Evolutionary conservation across 768 basidiomycete genomes (phyloP).

Genomic region (Holtermanniella nyarrowii): DNA sequence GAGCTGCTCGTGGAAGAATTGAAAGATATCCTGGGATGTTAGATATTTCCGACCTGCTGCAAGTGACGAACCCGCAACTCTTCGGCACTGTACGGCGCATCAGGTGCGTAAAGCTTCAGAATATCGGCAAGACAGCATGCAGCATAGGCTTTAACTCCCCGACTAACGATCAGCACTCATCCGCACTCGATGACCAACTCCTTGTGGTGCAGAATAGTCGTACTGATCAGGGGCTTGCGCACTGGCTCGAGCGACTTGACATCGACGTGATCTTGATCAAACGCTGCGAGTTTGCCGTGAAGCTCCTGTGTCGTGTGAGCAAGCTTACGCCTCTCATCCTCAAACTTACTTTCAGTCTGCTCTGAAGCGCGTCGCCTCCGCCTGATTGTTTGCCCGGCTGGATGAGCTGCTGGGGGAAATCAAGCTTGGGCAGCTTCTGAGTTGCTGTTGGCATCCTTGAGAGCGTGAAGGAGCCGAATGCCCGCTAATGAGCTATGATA

Average conservation of each 20-base stretch:
- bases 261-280: constrained; percentile 84
- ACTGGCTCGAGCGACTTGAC: constrained; percentile 56
- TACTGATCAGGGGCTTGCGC: constrained; percentile 68
- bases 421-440: constrained; percentile 28
- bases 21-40: constrained; percentile 69
- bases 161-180: constrained; percentile 29
- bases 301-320: constrained; percentile 28
- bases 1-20: constrained; percentile 89
- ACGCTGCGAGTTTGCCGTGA: constrained; percentile 51
- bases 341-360: constrained; percentile 58
- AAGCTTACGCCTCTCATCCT: neutral
- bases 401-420: constrained; percentile 71
- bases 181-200: constrained; percentile 45
- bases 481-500: too few relatives aligned
- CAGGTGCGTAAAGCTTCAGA: constrained; percentile 85
- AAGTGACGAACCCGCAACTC: constrained; percentile 51
- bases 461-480: too few relatives aligned
- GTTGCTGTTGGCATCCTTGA: constrained; percentile 4
- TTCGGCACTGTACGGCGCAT: constrained; percentile 82
- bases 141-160: constrained; percentile 87
- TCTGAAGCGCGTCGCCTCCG: constrained; percentile 65
- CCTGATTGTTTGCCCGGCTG: constrained; percentile 54
- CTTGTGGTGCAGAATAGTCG: constrained; percentile 78
- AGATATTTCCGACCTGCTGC: neutral
- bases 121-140: constrained; percentile 93